Percentiles rank a stretch among this genome's conserved stretches.
phyloP scores from a whole-genome alignment of 441 rosid genomes.

The Daphne laureola region DNA sequence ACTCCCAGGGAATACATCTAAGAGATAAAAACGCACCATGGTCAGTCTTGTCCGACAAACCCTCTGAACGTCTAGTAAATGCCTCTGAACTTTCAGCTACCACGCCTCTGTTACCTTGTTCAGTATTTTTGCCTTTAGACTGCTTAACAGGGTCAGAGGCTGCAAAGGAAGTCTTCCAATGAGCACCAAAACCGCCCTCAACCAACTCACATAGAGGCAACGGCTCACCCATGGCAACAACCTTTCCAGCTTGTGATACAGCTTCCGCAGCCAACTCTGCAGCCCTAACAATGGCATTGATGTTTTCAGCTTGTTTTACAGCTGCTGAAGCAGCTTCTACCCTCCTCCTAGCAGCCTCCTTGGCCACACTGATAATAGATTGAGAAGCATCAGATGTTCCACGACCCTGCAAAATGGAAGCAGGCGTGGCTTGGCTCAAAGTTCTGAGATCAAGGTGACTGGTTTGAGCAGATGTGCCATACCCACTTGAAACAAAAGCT shows the following conservation, averaged over 20 bases:
- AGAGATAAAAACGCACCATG: conserved; percentile 27
- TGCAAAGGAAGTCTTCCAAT: conserved; percentile 52
- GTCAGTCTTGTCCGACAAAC: conserved; percentile 26
- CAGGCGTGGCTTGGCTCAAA: conserved; percentile 45
- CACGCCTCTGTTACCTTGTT: conserved; percentile 15
- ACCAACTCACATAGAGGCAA: conserved; percentile 51
- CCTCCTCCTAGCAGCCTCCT: conserved; percentile 84
- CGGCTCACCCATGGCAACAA: conserved; percentile 85
- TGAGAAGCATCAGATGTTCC: conserved; percentile 45
- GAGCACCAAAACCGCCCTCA: conserved; percentile 67
- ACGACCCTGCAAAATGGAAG: conserved; percentile 54
- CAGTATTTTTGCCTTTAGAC: conserved; percentile 21
- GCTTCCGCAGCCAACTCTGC: conserved; percentile 97
- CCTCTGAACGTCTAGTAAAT: conserved; percentile 19
- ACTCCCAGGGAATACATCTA: conserved; percentile 27
- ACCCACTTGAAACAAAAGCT: conserved; percentile 38
- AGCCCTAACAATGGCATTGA: conserved; percentile 91
- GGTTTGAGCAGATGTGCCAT: conserved; percentile 22
- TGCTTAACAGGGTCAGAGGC: conserved; percentile 30
- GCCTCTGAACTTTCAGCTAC: conserved; percentile 18
- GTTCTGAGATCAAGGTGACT: conserved; percentile 20
- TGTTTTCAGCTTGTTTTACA: conserved; percentile 84
- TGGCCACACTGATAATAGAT: conserved; percentile 70
- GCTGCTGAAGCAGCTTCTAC: conserved; percentile 96
- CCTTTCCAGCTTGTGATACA: conserved; percentile 88